These are phyloP conservation scores for Leccinum olivaceopallidum DNA, from an alignment of 768 basidiomycete genomes.

Conservation along the genomic window DNA sequence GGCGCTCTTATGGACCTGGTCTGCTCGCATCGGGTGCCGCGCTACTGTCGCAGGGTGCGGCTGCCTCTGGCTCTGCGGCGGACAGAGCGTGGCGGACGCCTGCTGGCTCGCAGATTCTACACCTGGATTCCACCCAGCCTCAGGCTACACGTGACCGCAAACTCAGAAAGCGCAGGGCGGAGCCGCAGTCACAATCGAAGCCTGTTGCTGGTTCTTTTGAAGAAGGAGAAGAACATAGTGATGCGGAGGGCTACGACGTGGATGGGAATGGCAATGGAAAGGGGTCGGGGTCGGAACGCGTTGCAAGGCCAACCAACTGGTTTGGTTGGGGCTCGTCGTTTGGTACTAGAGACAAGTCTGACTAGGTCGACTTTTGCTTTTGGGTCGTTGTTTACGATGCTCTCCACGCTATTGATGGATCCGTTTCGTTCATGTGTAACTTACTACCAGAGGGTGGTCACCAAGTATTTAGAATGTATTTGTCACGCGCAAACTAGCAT, in stretches of 20 bases:
- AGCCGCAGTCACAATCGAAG: constrained; percentile 35
- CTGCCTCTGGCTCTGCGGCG: constrained; percentile 36
- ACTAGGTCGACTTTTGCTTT: constrained; percentile 10
- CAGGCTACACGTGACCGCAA: constrained; percentile 44
- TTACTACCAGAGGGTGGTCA: background rate
- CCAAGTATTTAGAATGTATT: constrained; percentile 16
- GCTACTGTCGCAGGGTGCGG: constrained; percentile 54
- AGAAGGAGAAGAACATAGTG: constrained; percentile 70
- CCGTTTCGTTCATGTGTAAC: constrained; percentile 3
- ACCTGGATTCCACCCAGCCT: constrained; percentile 28
- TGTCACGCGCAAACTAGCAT: background rate
- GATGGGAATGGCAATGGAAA: constrained; percentile 18
- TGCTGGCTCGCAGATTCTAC: constrained; percentile 33
- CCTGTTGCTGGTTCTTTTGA: constrained; percentile 35
- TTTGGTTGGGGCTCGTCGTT: constrained; percentile 35
- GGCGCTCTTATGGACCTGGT: constrained; percentile 77
- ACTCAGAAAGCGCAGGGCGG: constrained; percentile 51
- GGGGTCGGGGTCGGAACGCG: constrained; percentile 20
- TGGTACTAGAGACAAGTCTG: constrained; percentile 21
- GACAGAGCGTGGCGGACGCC: constrained; percentile 30
- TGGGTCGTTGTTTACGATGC: background rate
- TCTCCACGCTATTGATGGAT: background rate
- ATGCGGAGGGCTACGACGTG: constrained; percentile 63
- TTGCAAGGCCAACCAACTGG: constrained; percentile 34
- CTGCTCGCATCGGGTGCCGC: constrained; percentile 69